Base-by-base conservation (phyloP, 2,329 filamentous ascomycete species). In the Lizonia empirigonia region DNA sequence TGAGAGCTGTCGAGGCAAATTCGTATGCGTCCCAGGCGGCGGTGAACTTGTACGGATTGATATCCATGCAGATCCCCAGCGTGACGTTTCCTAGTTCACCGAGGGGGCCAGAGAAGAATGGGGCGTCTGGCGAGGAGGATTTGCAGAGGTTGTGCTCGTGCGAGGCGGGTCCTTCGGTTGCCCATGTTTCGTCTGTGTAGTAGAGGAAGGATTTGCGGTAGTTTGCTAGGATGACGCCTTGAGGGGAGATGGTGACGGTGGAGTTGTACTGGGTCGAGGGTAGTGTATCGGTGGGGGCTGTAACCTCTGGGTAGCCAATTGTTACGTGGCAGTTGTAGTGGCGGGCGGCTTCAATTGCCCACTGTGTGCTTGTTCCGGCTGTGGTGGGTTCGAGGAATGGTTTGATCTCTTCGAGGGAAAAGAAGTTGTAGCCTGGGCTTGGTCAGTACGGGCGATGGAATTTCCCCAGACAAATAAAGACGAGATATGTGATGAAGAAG, bases 391-490 rank as follows among this genome's bases (percentile, higher is more conserved):
- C 90, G 3, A 93, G 82, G 59, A 79, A 88, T 0, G 88, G 87
- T 1, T 74, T 73, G 34, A 93, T 91, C 1, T 90, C 80, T 24
- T 82, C 75, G 2, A 90, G 70, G 0, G 85, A 88, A 33, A 82
- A 80, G 75, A 92, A 93, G 68, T 91, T 91, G 76, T 92, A 94
- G 23, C 90, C 88, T 84, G 67, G 9, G 9, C 8, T 22, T 2
- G 20, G 40, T 62, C 24, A 63, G 44, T 22, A 16, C 26, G 38
- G n/a, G 5, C n/a, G 23, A 8, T 18, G 19, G 22, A 9, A 9
- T 15, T 8, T 24, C 24, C 19, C 16, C n/a, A 34, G 12, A 8
- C 19, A 19, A 20, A 12, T 20, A 1, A 34, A 8, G 19, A 9
- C 16, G 10, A 10, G 10, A 26, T 26, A 26, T 26, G 6, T 26